A percentile compares a stretch with the other conserved stretches of the same genome.
phyloP scores from a whole-genome alignment of 2,329 filamentous ascomycete genomes.

The Exophiala sp. region DNA sequence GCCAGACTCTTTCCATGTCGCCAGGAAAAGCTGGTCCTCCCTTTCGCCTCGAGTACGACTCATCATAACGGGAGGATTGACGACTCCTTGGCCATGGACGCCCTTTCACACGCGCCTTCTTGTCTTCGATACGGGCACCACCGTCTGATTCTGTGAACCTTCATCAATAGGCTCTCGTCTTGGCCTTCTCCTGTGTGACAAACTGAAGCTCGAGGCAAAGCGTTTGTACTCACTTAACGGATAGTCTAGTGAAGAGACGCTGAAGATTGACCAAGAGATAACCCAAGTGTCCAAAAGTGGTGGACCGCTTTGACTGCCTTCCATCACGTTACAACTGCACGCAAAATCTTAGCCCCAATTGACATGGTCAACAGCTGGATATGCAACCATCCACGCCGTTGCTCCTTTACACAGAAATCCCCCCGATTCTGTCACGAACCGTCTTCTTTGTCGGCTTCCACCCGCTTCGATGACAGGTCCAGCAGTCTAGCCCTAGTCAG shows the following conservation, averaged over 20 bases:
- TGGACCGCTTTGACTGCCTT: background rate
- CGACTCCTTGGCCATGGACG: background rate
- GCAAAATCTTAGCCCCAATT: background rate
- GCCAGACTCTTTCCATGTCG: background rate
- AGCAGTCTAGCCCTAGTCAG: constrained; percentile 17
- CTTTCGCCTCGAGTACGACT: no score
- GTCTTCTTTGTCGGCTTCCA: constrained; percentile 23
- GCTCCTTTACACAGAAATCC: constrained; percentile 28
- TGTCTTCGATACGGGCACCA: background rate
- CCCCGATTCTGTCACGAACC: constrained; percentile 28
- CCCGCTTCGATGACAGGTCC: constrained; percentile 27
- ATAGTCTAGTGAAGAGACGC: background rate
- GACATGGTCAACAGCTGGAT: background rate
- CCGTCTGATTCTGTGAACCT: background rate
- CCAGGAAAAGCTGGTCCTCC: background rate
- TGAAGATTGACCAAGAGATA: background rate
- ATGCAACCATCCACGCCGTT: constrained; percentile 18
- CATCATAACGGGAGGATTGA: no score
- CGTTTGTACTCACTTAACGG: background rate
- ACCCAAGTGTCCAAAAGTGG: background rate
- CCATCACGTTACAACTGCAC: background rate
- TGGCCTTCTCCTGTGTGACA: background rate
- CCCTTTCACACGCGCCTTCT: background rate
- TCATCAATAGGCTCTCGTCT: background rate
- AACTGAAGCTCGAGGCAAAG: background rate